A percentile compares a stretch with the other conserved stretches of the same genome.
These are phyloP conservation scores for Wickerhamomyces mucosus DNA, from an alignment of 805 yeast species.

Conservation along the genomic window DNA sequence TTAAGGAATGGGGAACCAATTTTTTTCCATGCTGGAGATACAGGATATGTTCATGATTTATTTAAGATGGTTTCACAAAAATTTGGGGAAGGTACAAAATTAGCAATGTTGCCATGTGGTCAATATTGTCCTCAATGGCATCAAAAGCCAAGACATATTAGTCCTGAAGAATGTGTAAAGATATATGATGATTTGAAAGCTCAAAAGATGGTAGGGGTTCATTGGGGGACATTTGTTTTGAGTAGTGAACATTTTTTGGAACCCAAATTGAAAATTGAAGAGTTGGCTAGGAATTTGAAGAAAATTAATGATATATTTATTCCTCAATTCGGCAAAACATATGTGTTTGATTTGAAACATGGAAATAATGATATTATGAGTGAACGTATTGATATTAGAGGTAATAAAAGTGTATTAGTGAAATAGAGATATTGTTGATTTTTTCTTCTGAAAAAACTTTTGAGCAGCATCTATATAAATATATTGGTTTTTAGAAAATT, in stretches of 20 bases:
- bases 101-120: slow-evolving; percentile 85
- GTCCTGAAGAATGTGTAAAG: slow-evolving; percentile 67
- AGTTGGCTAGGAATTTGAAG: slow-evolving; percentile 34
- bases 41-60: slow-evolving; percentile 75
- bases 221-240: slow-evolving; percentile 92
- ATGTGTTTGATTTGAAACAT: slow-evolving; percentile 29
- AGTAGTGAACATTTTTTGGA: slow-evolving; percentile 84
- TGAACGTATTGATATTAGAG: slow-evolving; percentile 18
- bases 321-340: slow-evolving; percentile 72
- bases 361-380: slow-evolving; percentile 5
- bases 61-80: slow-evolving; percentile 55
- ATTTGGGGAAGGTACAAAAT: slow-evolving; percentile 47
- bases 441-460: no score
- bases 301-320: slow-evolving; percentile 36
- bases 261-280: slow-evolving; percentile 55
- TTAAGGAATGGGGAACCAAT: slow-evolving; percentile 59
- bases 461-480: no score
- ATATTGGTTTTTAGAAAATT: no score
- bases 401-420: slow-evolving; percentile 22
- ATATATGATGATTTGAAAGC: slow-evolving; percentile 58
- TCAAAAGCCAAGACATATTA: slow-evolving; percentile 79
- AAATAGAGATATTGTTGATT: no score
- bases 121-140: slow-evolving; percentile 96
- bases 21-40: slow-evolving; percentile 89
- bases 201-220: slow-evolving; percentile 70